Evolutionary conservation across 2,329 filamentous ascomycete genomes (phyloP).

Genomic region (Beauveria australis): DNA sequence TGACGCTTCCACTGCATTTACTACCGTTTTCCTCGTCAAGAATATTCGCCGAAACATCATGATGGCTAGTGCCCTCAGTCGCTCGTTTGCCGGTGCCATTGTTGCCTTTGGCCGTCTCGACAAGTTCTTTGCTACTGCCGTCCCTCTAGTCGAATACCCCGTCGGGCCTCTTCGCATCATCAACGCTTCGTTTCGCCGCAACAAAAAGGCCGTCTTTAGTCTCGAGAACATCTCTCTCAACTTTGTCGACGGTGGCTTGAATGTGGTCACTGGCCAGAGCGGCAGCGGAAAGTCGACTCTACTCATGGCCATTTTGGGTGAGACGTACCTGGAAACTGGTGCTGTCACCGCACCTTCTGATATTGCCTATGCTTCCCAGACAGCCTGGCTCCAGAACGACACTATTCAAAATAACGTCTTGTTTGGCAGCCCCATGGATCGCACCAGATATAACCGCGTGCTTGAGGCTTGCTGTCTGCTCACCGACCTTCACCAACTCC

Average conservation of each 20-base stretch:
- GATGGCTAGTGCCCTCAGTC: conserved; percentile 36
- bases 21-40: conserved; percentile 44
- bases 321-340: conserved; percentile 42
- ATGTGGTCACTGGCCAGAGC: conserved; percentile 45
- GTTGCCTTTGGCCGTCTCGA: conserved; percentile 45
- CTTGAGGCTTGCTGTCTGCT: conserved; percentile 47
- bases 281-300: conserved; percentile 51
- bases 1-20: conserved; percentile 50
- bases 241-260: conserved; percentile 46
- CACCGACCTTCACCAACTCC: conserved; percentile 42
- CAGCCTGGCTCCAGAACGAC: conserved; percentile 49
- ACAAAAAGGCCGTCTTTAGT: conserved; percentile 40
- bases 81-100: conserved; percentile 26
- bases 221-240: conserved; percentile 40
- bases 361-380: conserved; percentile 49
- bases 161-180: conserved; percentile 39
- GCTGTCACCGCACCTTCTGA: conserved; percentile 40
- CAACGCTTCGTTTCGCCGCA: conserved; percentile 40
- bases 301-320: conserved; percentile 45
- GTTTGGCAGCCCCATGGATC: conserved; percentile 44
- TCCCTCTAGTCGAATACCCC: conserved; percentile 39
- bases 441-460: conserved; percentile 44
- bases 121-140: conserved; percentile 43
- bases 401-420: conserved; percentile 47
- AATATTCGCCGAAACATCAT: conserved; percentile 44